Evolutionary conservation across 2,329 filamentous ascomycete species (phyloP).

Genomic region (Cercospora brassicicola): DNA sequence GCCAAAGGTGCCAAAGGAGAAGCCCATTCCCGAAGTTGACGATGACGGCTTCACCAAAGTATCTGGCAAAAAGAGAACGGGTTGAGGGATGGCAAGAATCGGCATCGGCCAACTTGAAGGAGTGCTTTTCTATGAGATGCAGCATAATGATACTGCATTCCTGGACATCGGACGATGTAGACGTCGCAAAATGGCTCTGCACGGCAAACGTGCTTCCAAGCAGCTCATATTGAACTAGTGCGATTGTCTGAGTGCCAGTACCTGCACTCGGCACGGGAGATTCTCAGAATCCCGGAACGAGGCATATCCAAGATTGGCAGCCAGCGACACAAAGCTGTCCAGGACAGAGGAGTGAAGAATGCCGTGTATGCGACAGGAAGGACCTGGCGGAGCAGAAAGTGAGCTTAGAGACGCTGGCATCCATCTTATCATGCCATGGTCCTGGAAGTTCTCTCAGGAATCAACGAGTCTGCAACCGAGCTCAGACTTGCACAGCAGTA

Average conservation of each 20-base stretch:
- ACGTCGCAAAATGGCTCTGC: background rate
- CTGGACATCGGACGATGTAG: background rate
- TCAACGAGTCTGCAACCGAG: background rate
- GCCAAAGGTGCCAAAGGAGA: constrained; percentile 51
- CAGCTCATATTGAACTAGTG: background rate
- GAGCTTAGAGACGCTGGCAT: background rate
- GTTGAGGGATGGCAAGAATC: background rate
- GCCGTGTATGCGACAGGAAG: background rate
- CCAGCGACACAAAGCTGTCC: background rate
- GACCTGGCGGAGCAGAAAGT: background rate
- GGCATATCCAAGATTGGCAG: background rate
- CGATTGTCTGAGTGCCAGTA: background rate
- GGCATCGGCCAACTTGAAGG: background rate
- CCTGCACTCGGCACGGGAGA: background rate
- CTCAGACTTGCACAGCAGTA: background rate
- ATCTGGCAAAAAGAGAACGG: constrained; percentile 40
- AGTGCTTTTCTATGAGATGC: background rate
- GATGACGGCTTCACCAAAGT: constrained; percentile 46
- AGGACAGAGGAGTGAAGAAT: background rate
- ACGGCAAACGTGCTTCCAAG: background rate
- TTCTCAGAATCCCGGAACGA: background rate
- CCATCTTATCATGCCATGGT: background rate
- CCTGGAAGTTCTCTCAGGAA: background rate
- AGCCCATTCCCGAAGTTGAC: constrained; percentile 57
- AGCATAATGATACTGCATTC: background rate